Evolutionary conservation across 257 asterid genomes (phyloP).

Genomic region (Thymus mandschuricus): DNA sequence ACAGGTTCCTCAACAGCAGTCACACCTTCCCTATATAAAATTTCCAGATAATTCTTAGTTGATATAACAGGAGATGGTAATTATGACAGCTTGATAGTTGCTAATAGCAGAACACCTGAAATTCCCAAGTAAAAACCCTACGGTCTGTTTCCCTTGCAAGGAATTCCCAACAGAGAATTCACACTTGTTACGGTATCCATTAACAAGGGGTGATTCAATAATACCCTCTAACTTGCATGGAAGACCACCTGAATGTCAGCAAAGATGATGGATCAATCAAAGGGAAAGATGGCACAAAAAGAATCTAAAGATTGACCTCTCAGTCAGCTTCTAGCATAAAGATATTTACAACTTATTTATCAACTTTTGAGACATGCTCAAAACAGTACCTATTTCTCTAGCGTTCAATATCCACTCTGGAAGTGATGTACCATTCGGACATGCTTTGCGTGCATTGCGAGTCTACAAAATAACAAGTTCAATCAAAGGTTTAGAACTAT

Average conservation of each 20-base stretch:
- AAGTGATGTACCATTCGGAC: conserved; percentile 74
- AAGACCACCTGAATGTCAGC: conserved; percentile 79
- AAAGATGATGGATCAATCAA: conserved; percentile 24
- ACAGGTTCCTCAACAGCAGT: conserved; percentile 96
- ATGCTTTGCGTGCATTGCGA: conserved; percentile 92
- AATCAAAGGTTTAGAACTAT: conserved; percentile 19
- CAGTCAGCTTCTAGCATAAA: conserved; percentile 7
- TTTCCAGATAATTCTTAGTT: conserved; percentile 19
- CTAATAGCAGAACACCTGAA: conserved; percentile 63
- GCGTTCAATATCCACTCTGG: conserved; percentile 92
- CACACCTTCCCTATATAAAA: conserved; percentile 83
- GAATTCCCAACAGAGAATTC: conserved; percentile 96
- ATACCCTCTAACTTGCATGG: conserved; percentile 93
- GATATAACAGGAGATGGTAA: conserved; percentile 11
- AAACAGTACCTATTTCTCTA: conserved; percentile 82
- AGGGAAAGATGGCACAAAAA: no score
- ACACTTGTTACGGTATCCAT: conserved; percentile 97
- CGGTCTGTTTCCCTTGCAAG: conserved; percentile 79
- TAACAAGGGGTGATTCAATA: conserved; percentile 71
- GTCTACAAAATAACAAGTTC: conserved; percentile 57
- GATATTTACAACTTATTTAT: neutral
- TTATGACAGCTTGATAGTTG: conserved; percentile 15
- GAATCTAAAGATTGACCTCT: neutral
- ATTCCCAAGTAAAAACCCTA: conserved; percentile 93
- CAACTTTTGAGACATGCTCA: conserved; percentile 21